These are phyloP conservation scores for Cyanodermella asteris DNA, from an alignment of 2,329 filamentous ascomycete genomes.

Conservation along the genomic window DNA sequence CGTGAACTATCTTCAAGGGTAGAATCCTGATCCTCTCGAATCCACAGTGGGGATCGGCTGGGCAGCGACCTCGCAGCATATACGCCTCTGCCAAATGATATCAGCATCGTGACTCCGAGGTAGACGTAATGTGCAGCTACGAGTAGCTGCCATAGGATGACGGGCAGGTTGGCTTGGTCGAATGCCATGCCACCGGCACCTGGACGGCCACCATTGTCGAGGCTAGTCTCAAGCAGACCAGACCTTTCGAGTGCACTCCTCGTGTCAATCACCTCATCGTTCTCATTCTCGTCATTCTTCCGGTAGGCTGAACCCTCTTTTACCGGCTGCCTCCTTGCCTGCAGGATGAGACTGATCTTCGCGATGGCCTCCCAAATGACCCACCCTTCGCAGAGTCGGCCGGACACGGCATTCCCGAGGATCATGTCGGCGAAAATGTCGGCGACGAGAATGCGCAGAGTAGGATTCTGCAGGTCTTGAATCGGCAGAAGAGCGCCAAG, in stretches of 20 bases:
- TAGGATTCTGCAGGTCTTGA: constrained; percentile 76
- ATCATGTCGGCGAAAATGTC: constrained; percentile 84
- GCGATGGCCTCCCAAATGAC: constrained; percentile 67
- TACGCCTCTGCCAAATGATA: constrained; percentile 46
- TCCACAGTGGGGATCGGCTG: no score
- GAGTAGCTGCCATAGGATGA: constrained; percentile 28
- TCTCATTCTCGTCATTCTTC: no score
- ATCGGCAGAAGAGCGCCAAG: constrained; percentile 72
- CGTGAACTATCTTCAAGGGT: no score
- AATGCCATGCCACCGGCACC: constrained; percentile 3
- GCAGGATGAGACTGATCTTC: constrained; percentile 37
- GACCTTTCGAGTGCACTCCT: constrained; percentile 31
- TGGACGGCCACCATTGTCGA: constrained; percentile 5
- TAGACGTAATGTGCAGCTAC: constrained; percentile 44
- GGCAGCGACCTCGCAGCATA: constrained; percentile 22
- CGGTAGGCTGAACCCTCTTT: no score
- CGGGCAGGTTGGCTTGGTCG: constrained; percentile 10
- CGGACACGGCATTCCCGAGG: constrained; percentile 58
- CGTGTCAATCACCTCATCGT: constrained; percentile 14
- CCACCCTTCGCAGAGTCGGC: constrained; percentile 69
- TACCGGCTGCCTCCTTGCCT: constrained; percentile 14
- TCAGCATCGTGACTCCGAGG: constrained; percentile 38
- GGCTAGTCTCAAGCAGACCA: constrained; percentile 23
- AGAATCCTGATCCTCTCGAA: no score
- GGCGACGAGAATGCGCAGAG: constrained; percentile 59